A percentile compares a stretch with the other conserved stretches of the same genome.
Evolutionary conservation across 1,139 yeast genomes (phyloP).

Genomic region (Zygosaccharomyces sapae): DNA sequence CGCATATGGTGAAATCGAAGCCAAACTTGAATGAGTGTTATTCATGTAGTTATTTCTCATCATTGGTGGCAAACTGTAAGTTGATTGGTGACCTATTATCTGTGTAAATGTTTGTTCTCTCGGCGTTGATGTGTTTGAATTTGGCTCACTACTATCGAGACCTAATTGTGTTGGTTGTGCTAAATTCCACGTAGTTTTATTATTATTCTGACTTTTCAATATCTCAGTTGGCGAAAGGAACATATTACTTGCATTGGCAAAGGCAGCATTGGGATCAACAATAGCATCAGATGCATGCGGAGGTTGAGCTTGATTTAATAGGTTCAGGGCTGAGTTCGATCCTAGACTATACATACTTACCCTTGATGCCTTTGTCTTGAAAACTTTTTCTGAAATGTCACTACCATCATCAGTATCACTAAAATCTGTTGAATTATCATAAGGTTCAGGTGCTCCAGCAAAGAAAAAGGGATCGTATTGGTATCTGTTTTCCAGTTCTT

Average conservation of each 20-base stretch:
- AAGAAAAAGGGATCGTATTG: conserved; percentile 23
- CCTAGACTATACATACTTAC: conserved; percentile 29
- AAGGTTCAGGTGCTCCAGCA: conserved; percentile 13
- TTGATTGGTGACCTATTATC: conserved; percentile 7
- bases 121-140: conserved; percentile 7
- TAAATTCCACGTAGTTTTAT: conserved; percentile 5
- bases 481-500: conserved; percentile 19
- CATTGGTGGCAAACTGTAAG: conserved; percentile 4
- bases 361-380: conserved; percentile 20
- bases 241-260: conserved; percentile 30
- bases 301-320: conserved; percentile 14
- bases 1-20: neutral
- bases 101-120: conserved; percentile 10
- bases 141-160: conserved; percentile 6
- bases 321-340: conserved; percentile 26
- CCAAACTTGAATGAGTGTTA: conserved; percentile 3
- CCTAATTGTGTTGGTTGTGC: neutral
- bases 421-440: conserved; percentile 7
- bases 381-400: conserved; percentile 25
- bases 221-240: conserved; percentile 40
- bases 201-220: conserved; percentile 18
- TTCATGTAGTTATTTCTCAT: conserved; percentile 3
- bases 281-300: neutral
- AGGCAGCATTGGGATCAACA: conserved; percentile 4
- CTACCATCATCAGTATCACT: conserved; percentile 15